Evolutionary conservation across 2,329 filamentous ascomycete genomes (phyloP), one percentile per base, ranked within the genome.

Genomic region (Amesomyces nigricolor): DNA sequence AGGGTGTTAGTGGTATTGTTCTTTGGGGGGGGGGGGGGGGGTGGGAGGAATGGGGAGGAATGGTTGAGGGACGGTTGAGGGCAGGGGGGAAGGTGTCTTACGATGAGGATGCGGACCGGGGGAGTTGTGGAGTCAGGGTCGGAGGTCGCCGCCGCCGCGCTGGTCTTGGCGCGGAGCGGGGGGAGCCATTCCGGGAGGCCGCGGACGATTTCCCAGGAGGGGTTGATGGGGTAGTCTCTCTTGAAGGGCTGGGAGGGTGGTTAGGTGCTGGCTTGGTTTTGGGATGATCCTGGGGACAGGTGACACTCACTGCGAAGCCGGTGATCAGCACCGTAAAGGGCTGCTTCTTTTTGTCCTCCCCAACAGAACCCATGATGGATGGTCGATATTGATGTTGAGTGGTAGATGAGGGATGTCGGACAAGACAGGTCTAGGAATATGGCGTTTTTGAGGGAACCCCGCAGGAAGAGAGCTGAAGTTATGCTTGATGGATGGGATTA

Each of bases 181-280:
- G 83, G 80, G 5, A 91, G 78, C 62, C 80, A 78, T 2, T 78
- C 70, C 3, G 89, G 85, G n/a, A 95, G 80, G 17, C 74, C 75
- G 26, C 76, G 78, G 47, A 87, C 83, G 66, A 95, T 91, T 66
- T 91, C 81, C 79, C 83, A 91, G 3, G 89, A 90, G 8, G 90
- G 89, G 67, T 95, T 95, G 57, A 85, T 73, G 29, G 84, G 81
- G 66, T 85, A 85, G 44, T 85, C 73, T n/a, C 73, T 76, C 63
- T 86, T 84, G 70, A 95, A 95, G 1, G 90, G 86, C 88, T 92
- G 58, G 51, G 17, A 26, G 45, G 29, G 10, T 11, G 43, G 37
- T 45, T 37, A 47, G 47, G 30, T 45, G 37, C 22, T 26, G 22
- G 3, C 4, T 26, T 1, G 6, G 22, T 26, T 26, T 4, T 26